A percentile compares a stretch with the other conserved stretches of the same genome.
phyloP scores from a whole-genome alignment of 768 basidiomycete species.

The Termitomyces sp. region DNA sequence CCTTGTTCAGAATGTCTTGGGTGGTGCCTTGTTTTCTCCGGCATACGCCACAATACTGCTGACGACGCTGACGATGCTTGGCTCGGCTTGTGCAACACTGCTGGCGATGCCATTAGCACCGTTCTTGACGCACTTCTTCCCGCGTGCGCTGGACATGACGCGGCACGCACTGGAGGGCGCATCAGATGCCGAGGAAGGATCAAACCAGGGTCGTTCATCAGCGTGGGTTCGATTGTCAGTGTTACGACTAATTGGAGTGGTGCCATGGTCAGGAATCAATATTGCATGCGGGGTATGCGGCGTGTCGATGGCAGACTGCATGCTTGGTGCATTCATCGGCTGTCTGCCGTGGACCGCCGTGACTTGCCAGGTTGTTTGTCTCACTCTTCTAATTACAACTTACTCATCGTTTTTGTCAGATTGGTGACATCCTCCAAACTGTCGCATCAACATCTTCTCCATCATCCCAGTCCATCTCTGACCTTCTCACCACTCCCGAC shows the following conservation, averaged over 20 bases:
- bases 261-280: constrained; percentile 97
- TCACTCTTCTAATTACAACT: constrained; percentile 10
- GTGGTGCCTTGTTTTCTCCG: constrained; percentile 83
- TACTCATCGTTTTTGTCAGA: constrained; percentile 37
- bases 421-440: constrained; percentile 84
- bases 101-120: constrained; percentile 84
- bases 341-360: constrained; percentile 88
- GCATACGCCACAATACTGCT: constrained; percentile 76
- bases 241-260: constrained; percentile 85
- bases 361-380: constrained; percentile 66
- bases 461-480: constrained; percentile 74
- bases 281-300: constrained; percentile 92
- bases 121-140: constrained; percentile 75
- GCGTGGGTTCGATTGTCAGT: constrained; percentile 86
- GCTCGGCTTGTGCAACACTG: constrained; percentile 76
- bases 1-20: constrained; percentile 71
- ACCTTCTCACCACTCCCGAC: constrained; percentile 76
- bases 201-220: constrained; percentile 31
- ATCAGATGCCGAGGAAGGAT: constrained; percentile 37
- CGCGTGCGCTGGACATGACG: constrained; percentile 80
- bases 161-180: constrained; percentile 74
- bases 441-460: constrained; percentile 70
- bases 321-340: constrained; percentile 80
- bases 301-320: constrained; percentile 69
- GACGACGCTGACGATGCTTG: constrained; percentile 81